A percentile compares a stretch with the other conserved stretches of the same genome.
Evolutionary conservation across 192 early-diverging fungal genomes (phyloP).

Genomic region (Backusella macrospora): DNA sequence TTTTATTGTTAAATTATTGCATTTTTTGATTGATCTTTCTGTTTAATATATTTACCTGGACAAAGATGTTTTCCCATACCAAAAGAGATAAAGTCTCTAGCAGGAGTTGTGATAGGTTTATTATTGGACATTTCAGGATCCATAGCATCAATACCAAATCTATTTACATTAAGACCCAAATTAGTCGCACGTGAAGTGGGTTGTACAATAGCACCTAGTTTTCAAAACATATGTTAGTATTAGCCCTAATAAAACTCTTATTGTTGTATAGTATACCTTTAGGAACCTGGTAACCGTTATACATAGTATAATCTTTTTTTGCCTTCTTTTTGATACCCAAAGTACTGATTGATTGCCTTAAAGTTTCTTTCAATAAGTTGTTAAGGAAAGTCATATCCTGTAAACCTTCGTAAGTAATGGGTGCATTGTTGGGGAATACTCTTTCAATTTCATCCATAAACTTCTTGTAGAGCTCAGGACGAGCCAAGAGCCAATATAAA

Average conservation of each 20-base stretch:
- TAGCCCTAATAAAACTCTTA: background rate
- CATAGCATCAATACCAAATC: constrained; percentile 11
- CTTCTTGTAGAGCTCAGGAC: constrained; percentile 20
- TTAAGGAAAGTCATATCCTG: constrained; percentile 30
- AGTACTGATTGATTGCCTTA: constrained; percentile 23
- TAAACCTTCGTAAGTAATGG: constrained; percentile 23
- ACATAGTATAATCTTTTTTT: constrained; percentile 21
- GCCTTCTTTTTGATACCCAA: constrained; percentile 24
- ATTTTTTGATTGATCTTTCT: background rate
- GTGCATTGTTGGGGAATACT: background rate
- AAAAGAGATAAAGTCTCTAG: constrained; percentile 23
- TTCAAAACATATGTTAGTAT: background rate
- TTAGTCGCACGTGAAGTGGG: constrained; percentile 19
- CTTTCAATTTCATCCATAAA: constrained; percentile 26
- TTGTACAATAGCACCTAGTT: constrained; percentile 21
- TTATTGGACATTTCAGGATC: constrained; percentile 18
- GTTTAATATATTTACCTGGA: constrained; percentile 26
- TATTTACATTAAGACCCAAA: constrained; percentile 14
- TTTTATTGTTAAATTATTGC: too few relatives aligned
- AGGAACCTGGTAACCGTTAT: constrained; percentile 25
- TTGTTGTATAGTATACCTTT: constrained; percentile 3
- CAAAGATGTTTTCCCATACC: constrained; percentile 30
- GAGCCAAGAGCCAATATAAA: constrained; percentile 29
- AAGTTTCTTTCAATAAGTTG: constrained; percentile 25
- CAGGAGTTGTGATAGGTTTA: constrained; percentile 10